Evolutionary conservation across 306 rosid species (phyloP), one percentile per base, ranked within the genome.

Genomic region (Sphenostylis stenocarpa): DNA sequence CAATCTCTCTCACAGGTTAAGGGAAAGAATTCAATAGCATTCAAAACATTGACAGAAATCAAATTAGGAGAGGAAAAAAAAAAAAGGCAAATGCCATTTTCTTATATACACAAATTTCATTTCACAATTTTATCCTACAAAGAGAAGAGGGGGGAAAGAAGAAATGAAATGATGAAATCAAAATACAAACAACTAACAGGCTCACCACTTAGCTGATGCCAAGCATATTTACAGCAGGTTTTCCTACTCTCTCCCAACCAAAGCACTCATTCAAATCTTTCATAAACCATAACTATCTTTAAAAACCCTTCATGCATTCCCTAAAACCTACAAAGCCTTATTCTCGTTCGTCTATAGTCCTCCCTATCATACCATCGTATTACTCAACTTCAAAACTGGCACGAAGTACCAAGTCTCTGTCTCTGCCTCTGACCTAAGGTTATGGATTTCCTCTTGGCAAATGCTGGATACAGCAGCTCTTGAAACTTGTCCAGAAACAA

Each of bases 401-500:
- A 95, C 39, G 99, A 95, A 60, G 98, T 95, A 79, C 99, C 99
- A 44, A 95, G 98, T 91, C 98, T 92, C 92, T 80, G 97, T 72
- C 90, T 89, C 92, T 83, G 97, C 88, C 86, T 90, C 89, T 92
- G 97, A 57, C 98, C 96, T 58, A 67, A 70, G 78, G 92, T 85
- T 66, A 84, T 80, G 1, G 89, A 86, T 61, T 89, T 92, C 73
- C 98, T 86, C 73, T 86, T 87, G 0, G 77, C 90, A 55, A 95
- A 91, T 74, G 97, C 99, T 20, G 98, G 94, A 77, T 52, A 4
- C 73, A 95, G 86, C 85, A 91, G 80, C 86, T 89, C 94, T 58
- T 82, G 88, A 80, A 95, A 89, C 88, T 86, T 92, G 76, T 91
- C 94, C 43, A 87, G 89, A 85, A 90, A 95, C 77, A 82, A 73